phyloP scores from a whole-genome alignment of 306 rosid species.

The Dryas drummondii region DNA sequence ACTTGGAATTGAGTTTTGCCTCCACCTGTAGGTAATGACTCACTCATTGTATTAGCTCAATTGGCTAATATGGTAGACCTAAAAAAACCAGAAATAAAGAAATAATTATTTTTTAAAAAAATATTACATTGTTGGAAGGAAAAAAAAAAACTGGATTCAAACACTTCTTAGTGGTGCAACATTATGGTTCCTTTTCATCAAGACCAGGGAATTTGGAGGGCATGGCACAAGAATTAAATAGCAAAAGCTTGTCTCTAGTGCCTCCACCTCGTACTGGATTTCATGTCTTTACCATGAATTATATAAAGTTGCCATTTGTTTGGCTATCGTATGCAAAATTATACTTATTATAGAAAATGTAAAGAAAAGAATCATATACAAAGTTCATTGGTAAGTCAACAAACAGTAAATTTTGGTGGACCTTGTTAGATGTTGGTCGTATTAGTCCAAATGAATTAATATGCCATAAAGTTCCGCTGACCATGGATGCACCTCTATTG shows the following conservation, averaged over 20 bases:
- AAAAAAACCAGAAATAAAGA: background rate
- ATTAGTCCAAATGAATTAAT: background rate
- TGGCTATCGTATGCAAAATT: background rate
- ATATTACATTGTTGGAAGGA: background rate
- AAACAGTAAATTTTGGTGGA: conserved; percentile 7
- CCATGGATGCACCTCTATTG: background rate
- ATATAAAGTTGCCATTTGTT: background rate
- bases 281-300: background rate
- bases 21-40: background rate
- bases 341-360: background rate
- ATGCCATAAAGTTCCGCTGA: background rate
- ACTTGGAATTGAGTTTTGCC: background rate
- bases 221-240: background rate
- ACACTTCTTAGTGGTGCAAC: background rate
- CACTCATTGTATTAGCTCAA: background rate
- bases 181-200: background rate
- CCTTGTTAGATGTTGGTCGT: background rate
- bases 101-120: background rate
- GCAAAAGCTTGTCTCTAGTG: background rate
- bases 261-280: background rate
- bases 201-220: conserved; percentile 12
- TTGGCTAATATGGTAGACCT: background rate
- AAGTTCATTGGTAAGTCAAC: conserved; percentile 15
- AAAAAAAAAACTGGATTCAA: background rate
- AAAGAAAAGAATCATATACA: background rate